Percentiles rank a stretch among this genome's conserved stretches.
Conservation (phyloP, 352 stramenopile genomes). For the Stramenopiles sp. region DNA sequence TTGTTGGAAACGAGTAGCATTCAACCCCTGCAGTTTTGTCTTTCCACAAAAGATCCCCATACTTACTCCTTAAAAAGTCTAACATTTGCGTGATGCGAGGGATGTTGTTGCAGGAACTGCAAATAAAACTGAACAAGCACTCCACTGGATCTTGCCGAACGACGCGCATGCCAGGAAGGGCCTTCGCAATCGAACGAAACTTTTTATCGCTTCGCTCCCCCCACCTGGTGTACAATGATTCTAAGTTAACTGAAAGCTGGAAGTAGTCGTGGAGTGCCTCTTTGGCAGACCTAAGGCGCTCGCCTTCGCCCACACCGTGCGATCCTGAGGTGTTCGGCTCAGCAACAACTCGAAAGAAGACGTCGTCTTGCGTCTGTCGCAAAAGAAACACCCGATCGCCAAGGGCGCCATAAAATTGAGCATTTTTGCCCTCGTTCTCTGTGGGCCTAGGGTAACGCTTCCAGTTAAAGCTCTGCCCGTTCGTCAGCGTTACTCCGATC, state of each 20-base stretch:
- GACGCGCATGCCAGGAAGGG: constrained; percentile 62
- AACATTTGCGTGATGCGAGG: constrained; percentile 79
- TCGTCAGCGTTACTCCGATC: constrained; percentile 40
- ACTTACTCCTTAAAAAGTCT: constrained; percentile 53
- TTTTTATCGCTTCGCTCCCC: constrained; percentile 30
- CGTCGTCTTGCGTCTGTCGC: constrained; percentile 26
- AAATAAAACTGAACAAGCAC: constrained; percentile 92
- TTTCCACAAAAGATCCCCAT: constrained; percentile 46
- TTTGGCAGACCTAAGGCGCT: constrained; percentile 41
- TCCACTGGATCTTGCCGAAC: constrained; percentile 81
- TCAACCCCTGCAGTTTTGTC: constrained; percentile 17
- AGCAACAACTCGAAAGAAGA: constrained; percentile 37
- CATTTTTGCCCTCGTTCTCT: constrained; percentile 22
- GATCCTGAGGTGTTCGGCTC: constrained; percentile 27
- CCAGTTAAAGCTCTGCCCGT: constrained; percentile 53
- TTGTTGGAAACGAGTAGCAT: constrained; percentile 70
- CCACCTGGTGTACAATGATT: constrained; percentile 54
- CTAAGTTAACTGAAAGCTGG: constrained; percentile 44
- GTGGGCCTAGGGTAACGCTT: constrained; percentile 19
- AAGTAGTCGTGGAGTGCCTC: constrained; percentile 55
- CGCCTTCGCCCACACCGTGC: too few relatives aligned
- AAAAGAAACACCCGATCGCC: constrained; percentile 31
- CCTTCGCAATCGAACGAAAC: constrained; percentile 45
- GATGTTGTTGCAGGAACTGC: constrained; percentile 96
- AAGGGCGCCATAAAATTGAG: constrained; percentile 38